Evolutionary conservation across 2,329 filamentous ascomycete genomes (phyloP), one percentile per base, ranked within the genome.

Genomic region (Fusarium phyllophilum): DNA sequence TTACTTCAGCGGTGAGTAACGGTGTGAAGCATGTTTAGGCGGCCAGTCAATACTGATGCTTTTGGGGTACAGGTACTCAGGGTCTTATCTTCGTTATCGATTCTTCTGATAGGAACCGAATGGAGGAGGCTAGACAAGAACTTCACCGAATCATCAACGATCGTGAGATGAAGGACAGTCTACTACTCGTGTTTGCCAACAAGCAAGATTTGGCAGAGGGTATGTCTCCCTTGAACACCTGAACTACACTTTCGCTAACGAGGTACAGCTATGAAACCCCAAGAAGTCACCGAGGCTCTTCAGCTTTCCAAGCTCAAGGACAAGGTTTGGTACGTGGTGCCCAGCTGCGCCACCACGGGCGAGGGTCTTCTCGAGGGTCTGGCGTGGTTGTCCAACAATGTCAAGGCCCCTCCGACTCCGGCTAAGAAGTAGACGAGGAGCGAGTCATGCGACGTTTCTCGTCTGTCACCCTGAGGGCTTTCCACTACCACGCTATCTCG

Each of bases 61-160:
- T 10, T 6, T 65, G n/a, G 66, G 14, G 15, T 48, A 56, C 82
- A 96, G 92, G 95, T 81, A 98, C 96, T 68, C 96, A 98, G 87
- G 96, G 95, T 80, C 90, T 99, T 79, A 98, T 99, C 86, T 99
- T 98, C 87, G 96, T 99, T 78, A 94, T 99, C 80, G 96, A 99
- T 86, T 97, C 94, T 73, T 96, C 94, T 80, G 96, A 98, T 84
- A 93, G 92, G 75, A 91, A 90, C 78, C 93, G 96, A 82, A 94
- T 99, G 84, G 94, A 96, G 65, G 96, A 98, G 86, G 96, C 96
- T 64, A 90, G 92, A 79, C 93, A 94, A 83, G 96, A 99, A 84
- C 88, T 99, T 75, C 95, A 98, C 86, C 93, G 96, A 81, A 98
- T 98, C 85, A 94, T 98, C 86, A 96, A 97, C 84, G 96, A 98